phyloP scores from a whole-genome alignment of 441 rosid species.

The Erodium moschatum region DNA sequence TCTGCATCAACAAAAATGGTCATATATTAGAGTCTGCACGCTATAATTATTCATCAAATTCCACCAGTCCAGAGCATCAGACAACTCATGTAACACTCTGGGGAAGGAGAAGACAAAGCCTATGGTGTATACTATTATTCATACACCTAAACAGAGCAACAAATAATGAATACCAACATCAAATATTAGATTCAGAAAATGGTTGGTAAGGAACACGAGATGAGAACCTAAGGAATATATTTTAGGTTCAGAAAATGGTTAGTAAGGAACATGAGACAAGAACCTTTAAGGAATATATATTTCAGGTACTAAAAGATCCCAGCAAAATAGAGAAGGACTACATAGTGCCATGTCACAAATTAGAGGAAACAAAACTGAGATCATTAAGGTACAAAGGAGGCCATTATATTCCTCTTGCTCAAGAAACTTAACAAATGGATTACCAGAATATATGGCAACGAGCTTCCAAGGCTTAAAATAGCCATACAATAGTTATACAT shows the following conservation, averaged over 20 bases:
- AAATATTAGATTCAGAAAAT: not conserved
- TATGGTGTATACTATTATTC: not conserved
- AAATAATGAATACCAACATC: not conserved
- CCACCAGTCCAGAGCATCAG: not conserved
- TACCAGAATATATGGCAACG: not conserved
- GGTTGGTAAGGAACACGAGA: not conserved
- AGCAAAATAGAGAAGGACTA: not conserved
- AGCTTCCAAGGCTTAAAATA: not conserved
- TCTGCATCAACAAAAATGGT: slow-evolving; percentile 38
- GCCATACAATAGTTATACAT: not conserved
- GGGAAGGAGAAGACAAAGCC: not conserved
- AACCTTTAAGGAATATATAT: not conserved
- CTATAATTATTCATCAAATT: not conserved
- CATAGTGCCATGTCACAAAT: not conserved
- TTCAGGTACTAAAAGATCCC: not conserved
- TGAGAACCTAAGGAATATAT: not conserved
- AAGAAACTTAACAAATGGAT: not conserved
- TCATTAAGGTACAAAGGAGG: not conserved
- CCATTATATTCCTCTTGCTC: not conserved
- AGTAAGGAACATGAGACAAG: too few relatives aligned
- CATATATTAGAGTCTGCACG: slow-evolving; percentile 15
- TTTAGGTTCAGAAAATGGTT: too few relatives aligned
- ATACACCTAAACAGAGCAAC: not conserved
- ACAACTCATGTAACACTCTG: not conserved
- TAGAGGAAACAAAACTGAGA: not conserved